A percentile compares a stretch with the other conserved stretches of the same genome.
Evolutionary conservation across 768 basidiomycete genomes (phyloP).

Genomic region (Erythrobasidium yunnanense): DNA sequence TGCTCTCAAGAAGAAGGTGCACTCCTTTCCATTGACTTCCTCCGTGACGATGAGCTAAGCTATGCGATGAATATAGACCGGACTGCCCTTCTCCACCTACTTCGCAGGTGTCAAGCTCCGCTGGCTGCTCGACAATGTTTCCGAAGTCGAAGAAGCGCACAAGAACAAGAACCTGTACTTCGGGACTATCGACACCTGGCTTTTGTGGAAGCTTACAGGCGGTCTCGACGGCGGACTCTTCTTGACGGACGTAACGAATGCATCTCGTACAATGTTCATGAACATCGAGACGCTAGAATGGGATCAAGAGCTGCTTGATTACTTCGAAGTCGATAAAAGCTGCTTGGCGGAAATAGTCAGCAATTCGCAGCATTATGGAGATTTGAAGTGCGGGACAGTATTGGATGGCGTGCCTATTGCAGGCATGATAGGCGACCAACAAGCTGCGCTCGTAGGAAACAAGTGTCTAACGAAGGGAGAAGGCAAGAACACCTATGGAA

Average conservation of each 20-base stretch:
- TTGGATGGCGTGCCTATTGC: slow-evolving; percentile 65
- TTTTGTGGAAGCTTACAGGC: slow-evolving; percentile 62
- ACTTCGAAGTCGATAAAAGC: slow-evolving; percentile 66
- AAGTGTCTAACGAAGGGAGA: slow-evolving; percentile 58
- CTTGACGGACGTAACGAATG: slow-evolving; percentile 87
- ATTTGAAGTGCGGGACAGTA: slow-evolving; percentile 45
- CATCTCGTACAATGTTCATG: slow-evolving; percentile 86
- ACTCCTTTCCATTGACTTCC: neutral
- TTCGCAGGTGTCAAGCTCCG: slow-evolving; percentile 58
- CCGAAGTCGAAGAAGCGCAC: slow-evolving; percentile 64
- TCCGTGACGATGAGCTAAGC: slow-evolving; percentile 26
- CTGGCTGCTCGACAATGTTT: slow-evolving; percentile 88
- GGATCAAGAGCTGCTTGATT: slow-evolving; percentile 69
- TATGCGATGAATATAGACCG: slow-evolving; percentile 25
- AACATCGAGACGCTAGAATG: slow-evolving; percentile 70
- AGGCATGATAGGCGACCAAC: slow-evolving; percentile 95
- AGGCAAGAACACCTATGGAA: slow-evolving; percentile 93
- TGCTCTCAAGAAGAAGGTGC: slow-evolving; percentile 49
- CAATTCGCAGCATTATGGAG: slow-evolving; percentile 83
- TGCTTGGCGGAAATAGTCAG: slow-evolving; percentile 77
- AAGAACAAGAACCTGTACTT: slow-evolving; percentile 70
- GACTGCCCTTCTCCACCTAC: slow-evolving; percentile 53
- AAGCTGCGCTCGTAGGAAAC: slow-evolving; percentile 90
- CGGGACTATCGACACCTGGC: slow-evolving; percentile 95
- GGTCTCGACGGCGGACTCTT: slow-evolving; percentile 60